These are phyloP conservation scores for Chenopodium suecicum DNA, from an alignment of 148 eudicot genomes.

Conservation along the genomic window DNA sequence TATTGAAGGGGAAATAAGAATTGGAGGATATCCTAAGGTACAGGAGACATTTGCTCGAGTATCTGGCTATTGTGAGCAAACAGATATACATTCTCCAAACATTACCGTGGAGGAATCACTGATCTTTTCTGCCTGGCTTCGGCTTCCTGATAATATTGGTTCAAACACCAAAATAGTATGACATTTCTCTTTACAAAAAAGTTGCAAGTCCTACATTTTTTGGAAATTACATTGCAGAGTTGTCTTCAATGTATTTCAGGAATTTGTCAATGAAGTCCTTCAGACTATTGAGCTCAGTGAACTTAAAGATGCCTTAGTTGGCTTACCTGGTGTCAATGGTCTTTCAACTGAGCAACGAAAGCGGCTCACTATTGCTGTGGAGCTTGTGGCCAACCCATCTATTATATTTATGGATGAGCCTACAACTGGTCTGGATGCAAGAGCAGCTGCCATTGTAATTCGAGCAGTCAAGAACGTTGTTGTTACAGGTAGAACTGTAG, in stretches of 20 bases:
- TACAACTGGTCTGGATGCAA: conserved; percentile 80
- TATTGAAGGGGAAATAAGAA: conserved; percentile 69
- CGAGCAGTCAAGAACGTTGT: conserved; percentile 73
- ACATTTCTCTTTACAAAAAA: background rate
- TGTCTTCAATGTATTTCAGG: conserved; percentile 32
- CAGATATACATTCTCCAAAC: conserved; percentile 76
- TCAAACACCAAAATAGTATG: conserved; percentile 58
- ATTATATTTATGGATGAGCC: conserved; percentile 91
- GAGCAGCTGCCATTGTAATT: conserved; percentile 86
- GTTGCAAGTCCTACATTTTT: background rate
- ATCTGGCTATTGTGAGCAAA: conserved; percentile 87
- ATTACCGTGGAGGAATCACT: conserved; percentile 78
- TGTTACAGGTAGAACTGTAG: conserved; percentile 77
- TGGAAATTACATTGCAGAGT: background rate
- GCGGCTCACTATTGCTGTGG: conserved; percentile 78
- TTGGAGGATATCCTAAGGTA: conserved; percentile 69
- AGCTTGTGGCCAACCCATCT: conserved; percentile 85
- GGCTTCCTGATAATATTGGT: conserved; percentile 65
- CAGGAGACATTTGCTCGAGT: conserved; percentile 77
- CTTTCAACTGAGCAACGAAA: conserved; percentile 84
- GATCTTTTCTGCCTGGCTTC: conserved; percentile 82
- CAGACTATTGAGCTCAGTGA: conserved; percentile 69
- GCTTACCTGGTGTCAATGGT: conserved; percentile 59
- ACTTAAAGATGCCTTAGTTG: conserved; percentile 64
- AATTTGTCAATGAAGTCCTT: conserved; percentile 70